These are phyloP conservation scores for Pythium scleroteichum DNA, from an alignment of 352 stramenopile genomes.

Conservation along the genomic window DNA sequence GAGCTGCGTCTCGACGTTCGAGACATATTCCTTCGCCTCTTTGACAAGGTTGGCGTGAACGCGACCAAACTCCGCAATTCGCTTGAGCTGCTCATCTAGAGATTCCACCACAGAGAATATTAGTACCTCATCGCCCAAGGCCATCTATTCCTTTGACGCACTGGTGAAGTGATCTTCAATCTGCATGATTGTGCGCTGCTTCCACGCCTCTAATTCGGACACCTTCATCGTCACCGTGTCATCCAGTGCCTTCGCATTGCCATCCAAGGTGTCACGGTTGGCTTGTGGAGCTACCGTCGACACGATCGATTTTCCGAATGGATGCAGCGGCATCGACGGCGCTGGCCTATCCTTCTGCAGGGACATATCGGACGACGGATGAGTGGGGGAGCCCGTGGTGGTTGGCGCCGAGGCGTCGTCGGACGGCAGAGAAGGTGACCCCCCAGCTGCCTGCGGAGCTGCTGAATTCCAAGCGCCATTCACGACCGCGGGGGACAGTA, in stretches of 20 bases:
- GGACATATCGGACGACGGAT: not conserved
- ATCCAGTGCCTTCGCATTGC: not conserved
- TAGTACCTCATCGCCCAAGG: not conserved
- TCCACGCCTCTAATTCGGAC: constrained; percentile 57
- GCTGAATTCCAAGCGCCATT: not conserved
- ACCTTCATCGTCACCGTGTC: constrained; percentile 46
- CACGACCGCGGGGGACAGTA: not conserved
- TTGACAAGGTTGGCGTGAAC: constrained; percentile 65
- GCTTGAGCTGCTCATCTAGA: constrained; percentile 74
- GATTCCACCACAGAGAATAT: not conserved
- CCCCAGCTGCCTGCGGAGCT: not conserved
- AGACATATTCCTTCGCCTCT: constrained; percentile 68
- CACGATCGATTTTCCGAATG: constrained; percentile 9
- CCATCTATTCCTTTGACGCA: constrained; percentile 28
- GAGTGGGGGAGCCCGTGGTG: not conserved
- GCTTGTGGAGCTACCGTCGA: constrained; percentile 19
- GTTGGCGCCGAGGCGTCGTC: not conserved
- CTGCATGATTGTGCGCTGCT: constrained; percentile 56
- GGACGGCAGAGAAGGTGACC: constrained; percentile 8
- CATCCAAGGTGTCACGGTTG: not conserved
- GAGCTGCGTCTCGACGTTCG: constrained; percentile 55
- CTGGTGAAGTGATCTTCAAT: constrained; percentile 72
- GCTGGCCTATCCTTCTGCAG: too few species aligned
- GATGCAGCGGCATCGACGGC: too few species aligned
- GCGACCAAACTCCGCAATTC: constrained; percentile 75